These are phyloP conservation scores for Ceratocystis destructans DNA, from an alignment of 2,329 filamentous ascomycete genomes.

Conservation along the genomic window DNA sequence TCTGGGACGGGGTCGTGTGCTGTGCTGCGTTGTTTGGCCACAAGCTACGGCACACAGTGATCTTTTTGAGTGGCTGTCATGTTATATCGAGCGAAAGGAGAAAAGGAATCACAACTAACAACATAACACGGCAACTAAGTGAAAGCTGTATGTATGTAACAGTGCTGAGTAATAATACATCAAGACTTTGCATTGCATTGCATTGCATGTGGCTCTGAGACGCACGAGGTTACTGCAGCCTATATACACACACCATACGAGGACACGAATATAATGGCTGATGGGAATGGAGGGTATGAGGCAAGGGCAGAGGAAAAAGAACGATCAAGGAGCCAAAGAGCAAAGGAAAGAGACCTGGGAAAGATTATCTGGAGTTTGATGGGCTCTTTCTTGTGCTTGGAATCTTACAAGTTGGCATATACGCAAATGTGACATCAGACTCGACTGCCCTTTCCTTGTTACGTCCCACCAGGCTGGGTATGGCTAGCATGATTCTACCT, in stretches of 20 bases:
- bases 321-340: background rate
- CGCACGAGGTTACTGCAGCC: background rate
- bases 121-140: background rate
- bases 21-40: background rate
- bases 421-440: background rate
- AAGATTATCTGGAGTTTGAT: background rate
- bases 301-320: background rate
- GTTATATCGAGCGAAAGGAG: background rate
- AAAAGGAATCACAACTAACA: background rate
- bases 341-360: background rate
- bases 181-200: background rate
- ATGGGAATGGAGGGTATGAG: background rate
- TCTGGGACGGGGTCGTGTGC: background rate
- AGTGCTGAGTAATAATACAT: background rate
- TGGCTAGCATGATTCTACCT: background rate
- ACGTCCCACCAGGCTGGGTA: background rate
- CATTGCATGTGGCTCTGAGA: background rate
- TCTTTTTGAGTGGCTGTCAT: constrained; percentile 2
- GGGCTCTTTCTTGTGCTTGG: background rate
- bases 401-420: background rate
- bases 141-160: background rate
- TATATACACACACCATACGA: background rate
- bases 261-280: background rate
- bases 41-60: constrained; percentile 2
- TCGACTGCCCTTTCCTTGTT: background rate